phyloP scores from a whole-genome alignment of 441 rosid species.

The Adansonia rubrostipa region DNA sequence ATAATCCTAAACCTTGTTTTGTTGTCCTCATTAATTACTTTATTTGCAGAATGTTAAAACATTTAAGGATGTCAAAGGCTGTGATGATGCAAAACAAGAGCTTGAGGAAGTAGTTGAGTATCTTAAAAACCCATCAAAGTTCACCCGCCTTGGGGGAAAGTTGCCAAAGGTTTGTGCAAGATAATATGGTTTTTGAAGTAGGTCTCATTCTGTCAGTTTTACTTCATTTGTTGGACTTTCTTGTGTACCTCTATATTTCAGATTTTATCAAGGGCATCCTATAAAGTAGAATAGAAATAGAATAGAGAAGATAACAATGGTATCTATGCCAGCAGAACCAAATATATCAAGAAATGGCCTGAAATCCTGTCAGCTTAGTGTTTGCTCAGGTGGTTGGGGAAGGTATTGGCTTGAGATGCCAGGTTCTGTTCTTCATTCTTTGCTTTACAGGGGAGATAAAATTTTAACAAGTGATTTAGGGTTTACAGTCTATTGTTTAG shows the following conservation, averaged over 20 bases:
- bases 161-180: conserved; percentile 81
- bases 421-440: conserved; percentile 6
- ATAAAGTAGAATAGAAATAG: not conserved
- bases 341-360: conserved; percentile 13
- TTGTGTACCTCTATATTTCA: not conserved
- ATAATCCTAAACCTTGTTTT: conserved; percentile 3
- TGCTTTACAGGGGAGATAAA: not conserved
- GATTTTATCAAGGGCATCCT: conserved; percentile 5
- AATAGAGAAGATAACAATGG: not conserved
- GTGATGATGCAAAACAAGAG: conserved; percentile 99
- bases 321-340: conserved; percentile 1
- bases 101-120: conserved; percentile 99
- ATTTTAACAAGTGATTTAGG: not conserved
- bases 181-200: conserved; percentile 20
- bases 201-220: conserved; percentile 20
- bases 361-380: conserved; percentile 15
- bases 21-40: conserved; percentile 32
- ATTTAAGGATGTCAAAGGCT: conserved; percentile 99
- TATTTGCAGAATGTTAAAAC: conserved; percentile 89
- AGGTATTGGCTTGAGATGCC: conserved; percentile 7
- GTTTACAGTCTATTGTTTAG: not conserved
- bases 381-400: conserved; percentile 7
- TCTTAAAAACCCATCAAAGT: conserved; percentile 89
- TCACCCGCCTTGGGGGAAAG: conserved; percentile 98
- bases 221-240: conserved; percentile 20